Evolutionary conservation across 1,284 basidiomycete genomes (phyloP), one percentile per base, ranked within the genome.

Genomic region (Malassezia restricta): DNA sequence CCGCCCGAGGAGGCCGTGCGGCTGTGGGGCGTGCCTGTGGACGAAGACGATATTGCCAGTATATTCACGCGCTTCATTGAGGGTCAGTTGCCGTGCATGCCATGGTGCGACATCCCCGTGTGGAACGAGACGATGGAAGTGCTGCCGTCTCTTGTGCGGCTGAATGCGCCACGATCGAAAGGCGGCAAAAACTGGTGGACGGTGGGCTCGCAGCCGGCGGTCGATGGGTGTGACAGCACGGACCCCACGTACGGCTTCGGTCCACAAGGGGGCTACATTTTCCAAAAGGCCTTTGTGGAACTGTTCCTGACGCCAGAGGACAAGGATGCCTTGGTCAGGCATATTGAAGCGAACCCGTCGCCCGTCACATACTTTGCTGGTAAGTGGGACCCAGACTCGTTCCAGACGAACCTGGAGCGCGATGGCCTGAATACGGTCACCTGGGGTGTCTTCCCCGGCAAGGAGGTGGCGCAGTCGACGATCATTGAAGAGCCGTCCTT

Each of bases 241-340:
- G 71, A 73, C 68, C 78, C 80, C 11, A 76, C 85, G 0, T 82
- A 91, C 56, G 94, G 92, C 1, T 98, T 92, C 83, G 92, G 92
- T 5, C 94, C 92, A 6, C 78, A 79, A 43, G 83, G 82, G 8
- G 92, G 92, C 4, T 91, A 90, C 74, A 85, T 98, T 11, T 98
- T 87, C 75, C 94, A 99, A 75, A 99, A 99, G 75, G 81, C 85
- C 4, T 99, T 96, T 70, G 89, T 96, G 6, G 92, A 99, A 75
- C 92, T 96, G 73, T 98, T 98, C 71, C 85, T 85, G 37, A 68
- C 64, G 6, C 78, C 79, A 43, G 73, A 78, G 15, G 82, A 85
- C 58, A 81, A 94, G 20, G 77, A 82, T 35, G 68, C 64, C 51
- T 78, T 95, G 35, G 81, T 83, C 69, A 68, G 76, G 54, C 79